Conservation (phyloP, 2,329 filamentous ascomycete genomes). For the Rachicladosporium sp. region DNA sequence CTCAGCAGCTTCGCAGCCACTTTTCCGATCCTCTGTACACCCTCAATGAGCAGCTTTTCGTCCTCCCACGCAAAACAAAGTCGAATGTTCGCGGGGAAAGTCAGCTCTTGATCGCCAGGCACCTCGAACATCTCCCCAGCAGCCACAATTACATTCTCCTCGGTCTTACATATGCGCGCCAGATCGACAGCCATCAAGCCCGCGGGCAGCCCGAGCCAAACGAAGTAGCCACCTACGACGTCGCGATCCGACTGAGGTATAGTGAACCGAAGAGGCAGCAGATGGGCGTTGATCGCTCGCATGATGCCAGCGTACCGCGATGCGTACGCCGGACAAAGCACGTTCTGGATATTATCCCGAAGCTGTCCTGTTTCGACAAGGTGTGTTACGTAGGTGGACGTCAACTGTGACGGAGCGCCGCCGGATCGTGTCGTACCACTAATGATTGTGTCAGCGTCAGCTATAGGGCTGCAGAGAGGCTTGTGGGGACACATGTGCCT, state of each 20-base stretch:
- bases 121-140: constrained; percentile 57
- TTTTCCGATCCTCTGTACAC: constrained; percentile 48
- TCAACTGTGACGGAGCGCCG: constrained; percentile 47
- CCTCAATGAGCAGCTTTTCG: constrained; percentile 52
- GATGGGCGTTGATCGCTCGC: constrained; percentile 43
- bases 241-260: constrained; percentile 31
- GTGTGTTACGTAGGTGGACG: constrained; percentile 44
- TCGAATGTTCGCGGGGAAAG: constrained; percentile 49
- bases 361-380: constrained; percentile 41
- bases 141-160: constrained; percentile 57
- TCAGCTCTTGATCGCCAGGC: constrained; percentile 33
- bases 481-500: background rate
- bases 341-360: constrained; percentile 39
- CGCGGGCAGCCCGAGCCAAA: constrained; percentile 60
- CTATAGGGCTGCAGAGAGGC: background rate
- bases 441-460: constrained; percentile 2
- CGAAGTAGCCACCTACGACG: constrained; percentile 69
- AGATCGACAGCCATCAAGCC: constrained; percentile 43
- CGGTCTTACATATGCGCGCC: constrained; percentile 43
- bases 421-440: constrained; percentile 48
- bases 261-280: constrained; percentile 52
- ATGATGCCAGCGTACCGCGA: constrained; percentile 44
- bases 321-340: constrained; percentile 45
- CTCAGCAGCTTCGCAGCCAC: constrained; percentile 32
- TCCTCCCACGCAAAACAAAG: constrained; percentile 65